Evolutionary conservation across 2,329 filamentous ascomycete genomes (phyloP), one percentile per base, ranked within the genome.

Genomic region (Sporothrix mexicana): DNA sequence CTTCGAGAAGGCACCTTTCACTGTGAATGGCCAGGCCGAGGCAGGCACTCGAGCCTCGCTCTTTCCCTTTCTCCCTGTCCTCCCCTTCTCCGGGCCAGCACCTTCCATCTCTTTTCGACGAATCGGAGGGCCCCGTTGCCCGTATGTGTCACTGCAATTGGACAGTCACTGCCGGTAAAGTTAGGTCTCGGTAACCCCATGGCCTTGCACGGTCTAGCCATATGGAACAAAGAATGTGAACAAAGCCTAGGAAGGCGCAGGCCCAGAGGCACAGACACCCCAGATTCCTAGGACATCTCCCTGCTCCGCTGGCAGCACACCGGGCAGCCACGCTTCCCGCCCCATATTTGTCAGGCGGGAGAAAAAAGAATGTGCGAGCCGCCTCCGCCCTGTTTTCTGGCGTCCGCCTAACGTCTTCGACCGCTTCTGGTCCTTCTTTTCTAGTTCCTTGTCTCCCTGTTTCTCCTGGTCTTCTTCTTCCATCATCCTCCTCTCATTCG

Each of bases 261-360:
- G 30, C 30, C 51, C 25, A 20, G 51, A 53, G 23, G 51, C 51
- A 53, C 6, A 59, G 6, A 17, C 36, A 43, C 61, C 61, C 41
- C 61, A 64, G 61, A 64, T 47, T 64, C 41, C 36, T 23, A 25
- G 8, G 30, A 7, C 30, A 1, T 57, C 30, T 36, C 30, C 36
- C 59, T 43, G 59, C 59, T 30, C n/a, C 57, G 17, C 36, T 36
- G 30, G 30, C 30, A 36, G 30, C 30, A 7, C 30, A 36, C 30
- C 7, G 30, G 30, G 30, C 30, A 36, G 30, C 30, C 30, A 36
- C 30, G 2, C 55, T 17, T 47, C 41, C 61, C 61, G 61, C 61
- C 59, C 61, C 61, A 66, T 66, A 47, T 66, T 66, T 66, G 41
- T 66, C 61, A 66, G 41, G 41, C 61, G 61, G 25, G 57, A 64